Evolutionary conservation across 176 grass and related monocot species (phyloP).

Genomic region (Tillandsia leiboldiana): DNA sequence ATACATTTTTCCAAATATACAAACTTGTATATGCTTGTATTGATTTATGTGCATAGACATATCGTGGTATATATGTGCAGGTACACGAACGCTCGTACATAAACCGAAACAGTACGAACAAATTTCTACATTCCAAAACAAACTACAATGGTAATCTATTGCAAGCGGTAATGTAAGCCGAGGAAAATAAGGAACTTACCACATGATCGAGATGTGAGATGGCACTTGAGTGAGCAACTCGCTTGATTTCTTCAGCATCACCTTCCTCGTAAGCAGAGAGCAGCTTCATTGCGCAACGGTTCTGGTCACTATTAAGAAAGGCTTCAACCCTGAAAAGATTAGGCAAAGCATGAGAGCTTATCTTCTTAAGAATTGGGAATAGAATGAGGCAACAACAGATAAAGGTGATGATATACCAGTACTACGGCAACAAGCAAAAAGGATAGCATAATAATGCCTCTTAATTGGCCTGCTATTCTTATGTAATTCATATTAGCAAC

Average conservation of each 20-base stretch:
- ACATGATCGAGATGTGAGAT: conserved; percentile 89
- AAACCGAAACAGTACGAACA: neutral
- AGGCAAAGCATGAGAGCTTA: neutral
- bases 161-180: neutral
- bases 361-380: neutral
- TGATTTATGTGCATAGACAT: too few species aligned
- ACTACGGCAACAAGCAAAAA: neutral
- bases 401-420: neutral
- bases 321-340: conserved; percentile 61
- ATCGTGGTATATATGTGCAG: too few species aligned
- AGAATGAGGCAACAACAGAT: neutral
- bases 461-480: neutral
- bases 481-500: conserved; percentile 1
- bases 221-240: conserved; percentile 45
- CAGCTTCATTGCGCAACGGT: conserved; percentile 64
- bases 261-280: conserved; percentile 85
- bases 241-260: conserved; percentile 78
- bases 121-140: neutral
- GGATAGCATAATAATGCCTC: neutral
- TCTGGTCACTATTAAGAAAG: conserved; percentile 80
- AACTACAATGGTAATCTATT: neutral
- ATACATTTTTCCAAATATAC: too few species aligned
- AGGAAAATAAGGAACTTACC: conserved; percentile 35
- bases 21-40: too few species aligned
- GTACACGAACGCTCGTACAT: too few species aligned